Evolutionary conservation across 2,329 filamentous ascomycete species (phyloP), one percentile per base, ranked within the genome.

Genomic region (Venturia asperata): DNA sequence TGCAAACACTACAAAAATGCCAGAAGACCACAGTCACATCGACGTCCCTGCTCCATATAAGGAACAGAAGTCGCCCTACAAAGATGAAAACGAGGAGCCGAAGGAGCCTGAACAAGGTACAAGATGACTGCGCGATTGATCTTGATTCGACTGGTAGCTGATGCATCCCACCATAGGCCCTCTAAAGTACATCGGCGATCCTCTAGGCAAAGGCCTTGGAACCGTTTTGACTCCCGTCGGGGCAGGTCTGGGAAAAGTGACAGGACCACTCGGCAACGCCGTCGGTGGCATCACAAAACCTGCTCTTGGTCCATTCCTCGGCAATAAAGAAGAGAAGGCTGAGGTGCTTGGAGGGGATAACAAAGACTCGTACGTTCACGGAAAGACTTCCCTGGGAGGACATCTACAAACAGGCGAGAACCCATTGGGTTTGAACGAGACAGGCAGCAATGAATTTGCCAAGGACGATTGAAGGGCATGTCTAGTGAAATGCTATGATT

Each of bases 341-440:
- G 75, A 77, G 68, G 42, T 75, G 24, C 41, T 77, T 21, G 76
- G 76, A 52, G 75, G 76, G 1, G 70, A 76, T 49, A 77, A 77
- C 68, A 74, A 74, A 61, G 75, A 77, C 68, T 73, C 70, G 55
- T 77, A 76, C 66, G 69, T 68, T 64, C 68, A 68, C 37, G 73
- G 70, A 65, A 72, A 72, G 21, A 74, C 77, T 66, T 74, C 70
- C 56, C 72, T 77, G 69, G 75, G 70, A 1, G 75, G 75, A 0
- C 75, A 74, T 70, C 71, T 76, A 66, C 75, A 76, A 72, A 75
- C 73, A 58, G 75, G 73, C 24, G 58, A 73, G 19, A 77, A 77
- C 69, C 75, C 75, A 19, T 52, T 77, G 69, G 76, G 76, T 0
- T 62, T 77, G 72, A 74, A 76, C 70, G 69, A 75, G 68, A 75